Base-by-base conservation (phyloP, 768 basidiomycete genomes). In the Coprinopsis sp. region DNA sequence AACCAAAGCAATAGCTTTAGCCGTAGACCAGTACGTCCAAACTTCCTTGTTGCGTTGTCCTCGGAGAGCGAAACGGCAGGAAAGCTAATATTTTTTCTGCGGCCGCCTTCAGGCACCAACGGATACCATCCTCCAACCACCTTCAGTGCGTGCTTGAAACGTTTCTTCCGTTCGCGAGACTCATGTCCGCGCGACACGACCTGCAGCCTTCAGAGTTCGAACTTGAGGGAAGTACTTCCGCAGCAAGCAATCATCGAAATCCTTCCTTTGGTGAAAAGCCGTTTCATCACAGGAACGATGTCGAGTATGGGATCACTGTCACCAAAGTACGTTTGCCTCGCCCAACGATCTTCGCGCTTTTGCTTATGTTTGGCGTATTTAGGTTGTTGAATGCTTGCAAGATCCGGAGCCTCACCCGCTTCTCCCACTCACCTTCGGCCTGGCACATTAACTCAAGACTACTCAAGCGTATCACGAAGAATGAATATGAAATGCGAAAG, bases 231-330 rank as follows among this genome's bases (percentile, higher is more conserved):
- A 39, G 37, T 39, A 37, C 34, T 11, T 8, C 29, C n/a, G 29
- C 8, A n/a, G 42, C 14, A 2, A 33, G n/a, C 4, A 23, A n/a
- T n/a, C 30, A 19, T 18, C 16, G 33, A 24, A 23, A 36, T 33
- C 14, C n/a, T 19, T 44, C 33, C 18, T 36, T 45, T 36, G 44
- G 18, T 6, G 44, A 45, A 33, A 45, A 45, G 44, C 36, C 44
- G 31, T 45, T 34, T 14, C 18, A 19, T 16, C 30, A 37, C n/a
- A 45, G 27, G 16, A 40, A 43, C n/a, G 65, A 65, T 19, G 29
- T 62, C 1, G 66, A 66, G 45, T 69, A 64, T 24, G 70, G 69
- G 6, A 67, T 72, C 30, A 67, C 66, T 18, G 64, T 70, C 23
- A 69, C 70, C 6, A 69, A 67, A 60, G 70, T 66, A 6, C 3